These are phyloP conservation scores for Talaromyces sp. DNA, from an alignment of 2,329 filamentous ascomycete species.

Conservation along the genomic window DNA sequence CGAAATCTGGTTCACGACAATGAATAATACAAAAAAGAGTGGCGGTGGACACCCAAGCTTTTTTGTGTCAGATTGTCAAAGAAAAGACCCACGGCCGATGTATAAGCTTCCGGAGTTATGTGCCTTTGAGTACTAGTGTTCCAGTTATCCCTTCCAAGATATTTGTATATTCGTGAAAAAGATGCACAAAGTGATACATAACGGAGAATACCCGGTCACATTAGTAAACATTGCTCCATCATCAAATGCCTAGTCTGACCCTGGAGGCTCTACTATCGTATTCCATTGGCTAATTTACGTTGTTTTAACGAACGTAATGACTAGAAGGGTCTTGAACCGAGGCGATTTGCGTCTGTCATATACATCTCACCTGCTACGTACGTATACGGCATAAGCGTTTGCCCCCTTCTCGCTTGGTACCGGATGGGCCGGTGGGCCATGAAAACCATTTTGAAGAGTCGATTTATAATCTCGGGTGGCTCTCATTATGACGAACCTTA, in stretches of 20 bases:
- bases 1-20: background rate
- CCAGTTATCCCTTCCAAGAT: background rate
- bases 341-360: background rate
- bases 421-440: background rate
- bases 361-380: background rate
- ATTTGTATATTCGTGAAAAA: background rate
- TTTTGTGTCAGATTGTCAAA: background rate
- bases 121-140: background rate
- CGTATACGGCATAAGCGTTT: background rate
- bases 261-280: background rate
- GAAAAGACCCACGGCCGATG: background rate
- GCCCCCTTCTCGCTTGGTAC: background rate
- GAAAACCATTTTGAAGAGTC: background rate
- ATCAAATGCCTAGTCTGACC: background rate
- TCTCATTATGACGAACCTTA: background rate
- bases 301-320: background rate
- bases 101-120: background rate
- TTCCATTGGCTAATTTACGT: background rate
- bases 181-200: background rate
- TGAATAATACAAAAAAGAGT: background rate
- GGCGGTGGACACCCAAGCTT: background rate
- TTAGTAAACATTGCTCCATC: background rate
- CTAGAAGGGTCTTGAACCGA: background rate
- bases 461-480: background rate
- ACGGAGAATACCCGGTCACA: background rate